A percentile compares a stretch with the other conserved stretches of the same genome.
phyloP scores from a whole-genome alignment of 176 grass and related monocot species.

The Leersia perrieri region DNA sequence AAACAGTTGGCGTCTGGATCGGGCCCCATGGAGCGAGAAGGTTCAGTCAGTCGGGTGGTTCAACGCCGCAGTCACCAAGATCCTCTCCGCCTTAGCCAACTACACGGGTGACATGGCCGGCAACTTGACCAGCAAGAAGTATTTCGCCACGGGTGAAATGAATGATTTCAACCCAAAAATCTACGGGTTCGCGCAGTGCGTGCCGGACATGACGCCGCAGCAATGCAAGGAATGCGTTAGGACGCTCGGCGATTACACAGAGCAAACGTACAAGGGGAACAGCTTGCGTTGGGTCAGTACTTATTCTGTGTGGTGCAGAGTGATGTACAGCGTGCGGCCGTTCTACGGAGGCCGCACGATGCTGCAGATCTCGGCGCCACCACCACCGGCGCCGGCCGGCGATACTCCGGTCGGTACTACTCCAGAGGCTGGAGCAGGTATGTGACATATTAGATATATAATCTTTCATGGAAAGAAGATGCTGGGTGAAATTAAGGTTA shows the following conservation, averaged over 20 bases:
- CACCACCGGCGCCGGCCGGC: background rate
- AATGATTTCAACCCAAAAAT: conserved; percentile 34
- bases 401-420: background rate
- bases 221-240: conserved; percentile 39
- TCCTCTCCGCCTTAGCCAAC: conserved; percentile 20
- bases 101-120: background rate
- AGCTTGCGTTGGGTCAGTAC: background rate
- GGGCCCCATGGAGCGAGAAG: background rate
- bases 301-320: background rate
- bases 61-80: background rate
- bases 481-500: background rate
- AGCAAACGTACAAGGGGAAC: accelerated
- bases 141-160: conserved; percentile 42
- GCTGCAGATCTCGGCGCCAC: conserved; percentile 22
- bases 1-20: background rate
- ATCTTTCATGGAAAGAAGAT: too few relatives aligned
- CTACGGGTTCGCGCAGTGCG: conserved; percentile 57
- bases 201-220: conserved; percentile 13
- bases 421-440: conserved; percentile 1
- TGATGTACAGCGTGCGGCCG: conserved; percentile 5
- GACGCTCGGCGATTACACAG: background rate
- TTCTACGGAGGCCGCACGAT: conserved; percentile 20
- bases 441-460: too few relatives aligned
- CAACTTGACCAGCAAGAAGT: conserved; percentile 31
- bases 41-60: conserved; percentile 11